A percentile compares a stretch with the other conserved stretches of the same genome.
Conservation (phyloP, 768 basidiomycete species). For the Tephrocybe sp. region DNA sequence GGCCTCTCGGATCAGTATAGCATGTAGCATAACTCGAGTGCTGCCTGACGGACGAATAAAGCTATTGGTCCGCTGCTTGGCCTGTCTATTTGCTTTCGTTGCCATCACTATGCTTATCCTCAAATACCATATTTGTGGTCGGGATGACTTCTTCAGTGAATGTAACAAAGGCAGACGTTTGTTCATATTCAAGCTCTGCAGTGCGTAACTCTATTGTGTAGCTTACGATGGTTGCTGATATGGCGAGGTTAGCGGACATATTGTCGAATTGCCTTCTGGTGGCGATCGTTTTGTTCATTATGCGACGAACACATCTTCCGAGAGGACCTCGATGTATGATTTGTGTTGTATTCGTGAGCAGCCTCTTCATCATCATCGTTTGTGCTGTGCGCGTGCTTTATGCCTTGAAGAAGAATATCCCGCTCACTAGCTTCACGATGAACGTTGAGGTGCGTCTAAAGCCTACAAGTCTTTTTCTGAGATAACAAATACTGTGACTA, state of each 20-base stretch:
- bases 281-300: slow-evolving; percentile 4
- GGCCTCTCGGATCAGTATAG: slow-evolving; percentile 21
- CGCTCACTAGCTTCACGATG: slow-evolving; percentile 15
- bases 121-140: slow-evolving; percentile 13
- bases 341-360: slow-evolving; percentile 16
- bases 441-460: slow-evolving; percentile 16
- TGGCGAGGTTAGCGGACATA: no score
- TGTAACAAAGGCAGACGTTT: slow-evolving; percentile 11
- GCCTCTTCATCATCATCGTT: slow-evolving; percentile 12
- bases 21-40: slow-evolving; percentile 18
- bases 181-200: slow-evolving; percentile 11
- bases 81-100: neutral
- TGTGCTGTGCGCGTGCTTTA: slow-evolving; percentile 14
- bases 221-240: no score
- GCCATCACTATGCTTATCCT: slow-evolving; percentile 11
- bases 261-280: slow-evolving; percentile 11
- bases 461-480: neutral
- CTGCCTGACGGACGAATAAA: slow-evolving; percentile 7
- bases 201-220: slow-evolving; percentile 10
- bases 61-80: neutral
- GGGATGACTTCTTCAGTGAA: slow-evolving; percentile 9
- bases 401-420: neutral
- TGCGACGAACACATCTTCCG: slow-evolving; percentile 12
- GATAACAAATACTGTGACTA: neutral
- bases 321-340: slow-evolving; percentile 14